Evolutionary conservation across 192 early-diverging fungal genomes (phyloP), one percentile per base, ranked within the genome.

Genomic region (Martensiomyces pterosporus): DNA sequence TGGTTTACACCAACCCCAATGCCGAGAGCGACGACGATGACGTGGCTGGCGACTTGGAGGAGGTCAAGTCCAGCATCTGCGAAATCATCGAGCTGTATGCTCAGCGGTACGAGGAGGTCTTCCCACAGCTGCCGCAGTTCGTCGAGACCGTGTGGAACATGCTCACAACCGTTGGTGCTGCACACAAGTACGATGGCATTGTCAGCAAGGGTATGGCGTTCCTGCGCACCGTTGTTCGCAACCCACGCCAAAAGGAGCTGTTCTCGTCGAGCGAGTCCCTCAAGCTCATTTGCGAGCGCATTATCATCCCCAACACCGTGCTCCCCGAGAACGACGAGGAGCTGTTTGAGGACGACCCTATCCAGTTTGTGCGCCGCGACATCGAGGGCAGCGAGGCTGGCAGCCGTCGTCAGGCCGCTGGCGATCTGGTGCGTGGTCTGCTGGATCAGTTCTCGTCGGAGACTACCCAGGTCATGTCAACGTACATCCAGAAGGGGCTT

Each of bases 301-400:
- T 99, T 41, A 79, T 93, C 8, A 68, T 99, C 18, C 93, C 94
- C 14, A 99, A 99, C 64, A 90, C 95, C 76, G 74, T 73, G 18
- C 66, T 97, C 39, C 77, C 93, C 71, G 85, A 81, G 42, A 66
- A 75, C 21, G 97, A 99, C 53, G 90, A 92, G 71, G 94, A 97
- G 57, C 66, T 93, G 55, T 97, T 97, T 73, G 89, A 97, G 53
- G 94, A 97, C 54, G 95, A 97, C 44, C 92, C 93, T 21, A 87
- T 97, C 60, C 94, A 94, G 46, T 97, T 86, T 58, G 89, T 97
- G 59, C 76, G 93, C 32, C 76, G 89, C 38, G 94, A 97, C 69
- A 49, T 97, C 9, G 94, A 97, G 60, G 92, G 93, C 24, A 85
- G 56, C 80, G 92, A 95, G 40, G 85, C 76, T 15, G 93, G 94